A percentile compares a stretch with the other conserved stretches of the same genome.
phyloP scores from a whole-genome alignment of 2,329 filamentous ascomycete genomes.

The Acephala macrosclerotiorum region DNA sequence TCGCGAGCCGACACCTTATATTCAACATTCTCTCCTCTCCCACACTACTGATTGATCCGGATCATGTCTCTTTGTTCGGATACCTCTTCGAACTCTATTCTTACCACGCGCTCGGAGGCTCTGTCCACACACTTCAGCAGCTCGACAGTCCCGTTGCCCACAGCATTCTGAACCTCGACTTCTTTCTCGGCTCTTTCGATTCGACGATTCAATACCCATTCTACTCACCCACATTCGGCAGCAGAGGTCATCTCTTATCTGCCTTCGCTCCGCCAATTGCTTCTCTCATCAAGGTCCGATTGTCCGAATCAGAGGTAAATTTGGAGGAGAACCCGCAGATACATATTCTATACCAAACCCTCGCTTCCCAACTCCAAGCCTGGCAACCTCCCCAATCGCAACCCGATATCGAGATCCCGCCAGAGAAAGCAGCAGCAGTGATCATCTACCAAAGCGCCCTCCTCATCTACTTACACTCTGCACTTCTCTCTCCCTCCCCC shows the following conservation, averaged over 20 bases:
- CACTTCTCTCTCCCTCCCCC: not conserved
- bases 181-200: constrained; percentile 12
- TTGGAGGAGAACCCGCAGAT: not conserved
- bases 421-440: not conserved
- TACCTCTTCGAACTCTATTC: constrained; percentile 20
- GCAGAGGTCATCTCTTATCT: constrained; percentile 3
- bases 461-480: constrained; percentile 18
- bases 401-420: not conserved
- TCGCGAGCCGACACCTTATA: constrained; percentile 19
- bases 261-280: constrained; percentile 12
- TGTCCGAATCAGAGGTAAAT: not conserved
- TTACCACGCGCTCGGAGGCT: constrained; percentile 1
- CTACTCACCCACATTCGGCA: constrained; percentile 3
- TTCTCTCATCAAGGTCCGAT: not conserved
- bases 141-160: not conserved
- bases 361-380: constrained; percentile 2
- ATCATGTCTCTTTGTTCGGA: constrained; percentile 13
- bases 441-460: constrained; percentile 22
- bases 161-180: constrained; percentile 8
- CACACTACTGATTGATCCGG: not conserved
- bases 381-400: constrained; percentile 1
- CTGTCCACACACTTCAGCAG: constrained; percentile 1
- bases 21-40: constrained; percentile 12
- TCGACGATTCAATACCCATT: constrained; percentile 11
- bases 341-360: not conserved